These are phyloP conservation scores for Scopulariopsis brevicaulis DNA, from an alignment of 2,329 filamentous ascomycete genomes.

Conservation along the genomic window DNA sequence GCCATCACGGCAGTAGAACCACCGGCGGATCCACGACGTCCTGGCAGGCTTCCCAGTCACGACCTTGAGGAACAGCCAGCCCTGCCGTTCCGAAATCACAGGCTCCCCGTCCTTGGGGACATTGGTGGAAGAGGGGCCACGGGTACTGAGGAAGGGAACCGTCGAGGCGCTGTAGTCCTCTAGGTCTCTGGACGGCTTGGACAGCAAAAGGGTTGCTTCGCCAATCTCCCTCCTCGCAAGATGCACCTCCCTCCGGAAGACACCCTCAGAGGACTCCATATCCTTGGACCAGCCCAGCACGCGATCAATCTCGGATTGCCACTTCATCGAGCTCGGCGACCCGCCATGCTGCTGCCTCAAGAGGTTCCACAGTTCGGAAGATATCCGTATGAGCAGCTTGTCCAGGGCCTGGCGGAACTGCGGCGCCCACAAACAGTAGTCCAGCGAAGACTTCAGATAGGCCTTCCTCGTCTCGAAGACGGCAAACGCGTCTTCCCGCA, in stretches of 20 bases:
- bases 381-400: conserved; percentile 73
- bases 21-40: conserved; percentile 80
- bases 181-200: conserved; percentile 78
- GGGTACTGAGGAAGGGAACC: conserved; percentile 72
- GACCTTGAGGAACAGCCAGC: conserved; percentile 80
- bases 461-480: conserved; percentile 85
- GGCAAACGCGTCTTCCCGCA: conserved; percentile 92
- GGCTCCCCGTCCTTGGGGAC: conserved; percentile 32
- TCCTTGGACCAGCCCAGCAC: conserved; percentile 88
- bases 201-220: conserved; percentile 57
- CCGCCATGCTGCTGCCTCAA: conserved; percentile 62
- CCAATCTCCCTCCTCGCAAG: conserved; percentile 72
- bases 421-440: conserved; percentile 81
- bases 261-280: conserved; percentile 79
- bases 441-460: conserved; percentile 86
- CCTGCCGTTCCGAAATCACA: conserved; percentile 70
- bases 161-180: conserved; percentile 89
- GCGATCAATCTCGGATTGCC: conserved; percentile 74
- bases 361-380: conserved; percentile 80
- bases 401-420: conserved; percentile 78
- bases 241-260: conserved; percentile 73
- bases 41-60: conserved; percentile 79
- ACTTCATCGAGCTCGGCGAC: conserved; percentile 52
- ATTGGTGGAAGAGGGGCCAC: conserved; percentile 53
- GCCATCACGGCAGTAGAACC: conserved; percentile 93